Base-by-base conservation (phyloP, 257 asterid species). In the Parsonsia alboflavescens region DNA sequence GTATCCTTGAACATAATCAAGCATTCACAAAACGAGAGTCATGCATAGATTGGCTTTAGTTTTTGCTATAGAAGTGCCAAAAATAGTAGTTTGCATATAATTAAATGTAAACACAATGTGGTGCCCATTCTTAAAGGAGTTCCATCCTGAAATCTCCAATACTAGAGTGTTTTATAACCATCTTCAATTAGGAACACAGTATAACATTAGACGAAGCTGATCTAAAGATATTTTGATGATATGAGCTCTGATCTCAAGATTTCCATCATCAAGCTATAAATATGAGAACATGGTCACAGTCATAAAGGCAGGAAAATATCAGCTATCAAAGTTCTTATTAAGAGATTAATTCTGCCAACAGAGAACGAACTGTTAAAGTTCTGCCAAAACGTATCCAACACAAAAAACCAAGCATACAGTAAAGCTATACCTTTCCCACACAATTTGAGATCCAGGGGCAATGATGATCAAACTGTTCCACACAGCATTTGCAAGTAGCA, bases 401-500 rank as follows among this genome's bases (percentile, higher is more conserved):
- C 7, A 15, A 64, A 63, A 64, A 0, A 36, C 41, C 33, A 16
- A 10, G 44, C 45, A 64, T 15, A 5, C 5, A 36, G 66, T 19
- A 17, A 58, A 58, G 65, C 10, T 36, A 70, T 86, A 94, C 99
- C 99, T 92, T 94, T 52, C 97, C 97, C 74, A 94, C 99, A 80
- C 99, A 94, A 80, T 94, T 94, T 75, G 99, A 92, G 85, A 94
- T 86, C 98, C 99, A 94, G 59, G 98, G 99, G 77, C 99, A 94
- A 81, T 94, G 99, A 82, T 94, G 98, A 84, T 94, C 99, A 81
- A 94, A 94, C 85, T 94, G 98, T 84, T 92, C 99, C 79, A 92
- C 99, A 70, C 99, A 94, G 76, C 89, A 90, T 66, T 91, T 86
- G 84, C 99, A 94, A 70, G 87, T 76, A 17, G 97, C 90, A 82